Evolutionary conservation across 768 basidiomycete species (phyloP), one percentile per base, ranked within the genome.

Genomic region (Amanita subjunquillea): DNA sequence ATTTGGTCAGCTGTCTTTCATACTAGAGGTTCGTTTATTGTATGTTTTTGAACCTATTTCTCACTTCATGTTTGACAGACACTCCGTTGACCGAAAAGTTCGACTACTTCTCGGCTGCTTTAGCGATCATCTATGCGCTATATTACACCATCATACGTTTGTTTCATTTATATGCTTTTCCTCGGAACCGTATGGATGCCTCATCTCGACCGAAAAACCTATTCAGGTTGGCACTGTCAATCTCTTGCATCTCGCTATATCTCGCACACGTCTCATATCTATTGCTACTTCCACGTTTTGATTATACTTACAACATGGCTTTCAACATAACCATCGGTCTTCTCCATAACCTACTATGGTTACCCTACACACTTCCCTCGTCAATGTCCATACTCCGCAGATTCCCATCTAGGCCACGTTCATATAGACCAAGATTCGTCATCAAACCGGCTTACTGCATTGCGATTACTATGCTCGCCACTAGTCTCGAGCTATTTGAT

Each of bases 41-140:
- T 20, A 10, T 43, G 29, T 2, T n/a, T 36, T 22, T 36, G 8
- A 27, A 23, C 9, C 13, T 41, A 42, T 52, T 39, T 48, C 48
- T 4, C 50, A 30, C 44, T 36, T n/a, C 39, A 45, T 41, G 41
- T 40, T 20, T n/a, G 53, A 20, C 58, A 91, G 95, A 98, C 69
- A 71, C 80, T 4, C 81, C 86, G 2, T 63, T 70, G 23, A 98
- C 94, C 2, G 96, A 99, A 67, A 87, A 85, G 57, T 54, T 94
- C 62, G 96, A 98, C 62, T 99, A 99, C 66, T 96, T 97, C 65
- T 91, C 91, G 3, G 96, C 96, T 4, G 92, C 87, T 0, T 67
- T 86, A 7, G 83, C 86, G 10, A 93, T 96, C 57, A 64, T 93
- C 23, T 87, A 79, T 58, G 85, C 86, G 2, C 72, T 98, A 3